phyloP scores from a whole-genome alignment of 176 grass and related monocot genomes.

The Musa acuminata region DNA sequence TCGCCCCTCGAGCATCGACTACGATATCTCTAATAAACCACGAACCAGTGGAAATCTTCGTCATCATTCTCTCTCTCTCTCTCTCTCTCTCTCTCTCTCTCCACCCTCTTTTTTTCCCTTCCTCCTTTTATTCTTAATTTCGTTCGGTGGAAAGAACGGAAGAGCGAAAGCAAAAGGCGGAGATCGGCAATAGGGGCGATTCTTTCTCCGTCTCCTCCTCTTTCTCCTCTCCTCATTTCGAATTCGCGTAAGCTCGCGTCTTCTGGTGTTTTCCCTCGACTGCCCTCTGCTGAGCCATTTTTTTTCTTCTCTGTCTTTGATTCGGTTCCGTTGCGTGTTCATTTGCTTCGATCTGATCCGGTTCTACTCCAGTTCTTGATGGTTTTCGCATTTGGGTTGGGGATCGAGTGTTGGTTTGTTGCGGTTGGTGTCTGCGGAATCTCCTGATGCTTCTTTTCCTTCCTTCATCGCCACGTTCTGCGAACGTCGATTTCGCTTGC shows the following conservation, averaged over 20 bases:
- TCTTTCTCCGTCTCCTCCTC: conserved; percentile 9
- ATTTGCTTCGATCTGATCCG: background rate
- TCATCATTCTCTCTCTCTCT: background rate
- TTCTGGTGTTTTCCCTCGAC: no score
- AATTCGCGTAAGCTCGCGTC: background rate
- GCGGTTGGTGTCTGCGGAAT: background rate
- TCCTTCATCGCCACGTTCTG: conserved; percentile 4
- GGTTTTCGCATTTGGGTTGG: background rate
- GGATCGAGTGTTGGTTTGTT: background rate
- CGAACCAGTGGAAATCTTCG: background rate
- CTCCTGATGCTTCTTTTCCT: conserved; percentile 21
- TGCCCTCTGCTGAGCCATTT: background rate
- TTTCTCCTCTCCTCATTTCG: background rate
- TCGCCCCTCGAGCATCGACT: background rate
- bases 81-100: no score
- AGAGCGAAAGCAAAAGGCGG: conserved; percentile 10
- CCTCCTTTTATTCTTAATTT: background rate
- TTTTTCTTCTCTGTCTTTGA: background rate
- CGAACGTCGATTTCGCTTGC: conserved; percentile 4
- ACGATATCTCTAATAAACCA: no score
- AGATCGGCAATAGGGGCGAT: conserved; percentile 1
- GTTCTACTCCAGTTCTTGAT: background rate
- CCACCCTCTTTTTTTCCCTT: background rate
- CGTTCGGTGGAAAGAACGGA: background rate
- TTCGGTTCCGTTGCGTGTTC: background rate